Conservation (phyloP, 2,329 filamentous ascomycete species). For the Cladophialophora psammophila region DNA sequence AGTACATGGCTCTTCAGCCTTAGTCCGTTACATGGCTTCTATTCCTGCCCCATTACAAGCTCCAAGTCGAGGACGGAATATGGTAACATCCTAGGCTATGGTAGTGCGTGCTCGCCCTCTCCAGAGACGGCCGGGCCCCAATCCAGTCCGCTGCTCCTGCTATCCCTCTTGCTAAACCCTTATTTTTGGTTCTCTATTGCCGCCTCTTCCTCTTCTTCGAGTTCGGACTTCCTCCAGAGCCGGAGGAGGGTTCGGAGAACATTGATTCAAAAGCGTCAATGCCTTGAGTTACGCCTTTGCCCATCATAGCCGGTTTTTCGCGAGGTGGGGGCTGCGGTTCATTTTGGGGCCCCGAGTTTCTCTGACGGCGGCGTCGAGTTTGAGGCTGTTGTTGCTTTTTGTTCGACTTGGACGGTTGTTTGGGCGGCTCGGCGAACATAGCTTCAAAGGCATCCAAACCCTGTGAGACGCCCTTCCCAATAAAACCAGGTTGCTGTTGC, state of each 20-base stretch:
- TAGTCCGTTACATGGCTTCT: background rate
- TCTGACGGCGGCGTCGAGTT: background rate
- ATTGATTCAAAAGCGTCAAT: constrained; percentile 33
- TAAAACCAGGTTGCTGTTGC: constrained; percentile 2
- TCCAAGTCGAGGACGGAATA: too few species aligned
- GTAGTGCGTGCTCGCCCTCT: too few species aligned
- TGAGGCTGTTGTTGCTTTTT: constrained; percentile 7
- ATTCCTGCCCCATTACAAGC: background rate
- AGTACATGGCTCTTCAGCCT: background rate
- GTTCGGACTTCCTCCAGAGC: background rate
- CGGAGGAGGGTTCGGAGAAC: constrained; percentile 13
- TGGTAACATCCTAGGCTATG: too few species aligned
- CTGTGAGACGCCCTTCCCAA: constrained; percentile 29
- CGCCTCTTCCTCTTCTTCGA: constrained; percentile 3
- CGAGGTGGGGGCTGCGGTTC: background rate
- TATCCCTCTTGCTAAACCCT: background rate
- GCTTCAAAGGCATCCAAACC: constrained; percentile 35
- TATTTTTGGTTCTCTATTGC: background rate
- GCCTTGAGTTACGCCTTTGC: constrained; percentile 32
- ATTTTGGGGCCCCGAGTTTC: background rate
- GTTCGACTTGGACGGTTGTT: constrained; percentile 5
- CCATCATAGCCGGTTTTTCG: constrained; percentile 2
- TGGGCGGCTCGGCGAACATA: constrained; percentile 21
- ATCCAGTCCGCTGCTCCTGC: background rate
- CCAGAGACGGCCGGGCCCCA: too few species aligned